phyloP scores from a whole-genome alignment of 352 stramenopile genomes.

The Hyaloperonospora arabidopsidis region DNA sequence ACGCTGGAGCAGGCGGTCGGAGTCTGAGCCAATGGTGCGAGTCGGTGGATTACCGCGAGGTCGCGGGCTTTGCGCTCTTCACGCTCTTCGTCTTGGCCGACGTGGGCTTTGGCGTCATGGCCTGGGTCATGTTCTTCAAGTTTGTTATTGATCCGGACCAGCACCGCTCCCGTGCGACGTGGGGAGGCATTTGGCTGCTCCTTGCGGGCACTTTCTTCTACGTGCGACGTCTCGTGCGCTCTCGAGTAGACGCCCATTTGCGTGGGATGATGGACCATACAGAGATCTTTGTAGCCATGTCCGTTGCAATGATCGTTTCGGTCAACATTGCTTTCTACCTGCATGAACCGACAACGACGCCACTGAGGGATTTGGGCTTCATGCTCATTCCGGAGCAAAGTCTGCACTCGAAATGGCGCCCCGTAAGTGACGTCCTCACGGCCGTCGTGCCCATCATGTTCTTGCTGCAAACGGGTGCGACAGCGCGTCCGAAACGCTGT shows the following conservation, averaged over 20 bases:
- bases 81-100: slow-evolving; percentile 35
- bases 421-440: slow-evolving; percentile 62
- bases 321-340: slow-evolving; percentile 72
- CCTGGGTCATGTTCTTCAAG: slow-evolving; percentile 63
- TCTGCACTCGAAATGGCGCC: slow-evolving; percentile 46
- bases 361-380: slow-evolving; percentile 66
- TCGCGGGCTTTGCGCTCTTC: slow-evolving; percentile 41
- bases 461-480: slow-evolving; percentile 42
- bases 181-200: slow-evolving; percentile 47
- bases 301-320: slow-evolving; percentile 55
- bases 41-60: slow-evolving; percentile 35
- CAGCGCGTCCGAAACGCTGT: slow-evolving; percentile 44
- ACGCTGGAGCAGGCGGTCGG: slow-evolving; percentile 14
- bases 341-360: slow-evolving; percentile 45
- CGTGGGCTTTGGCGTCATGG: slow-evolving; percentile 38
- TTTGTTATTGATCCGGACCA: slow-evolving; percentile 49
- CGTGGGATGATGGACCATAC: slow-evolving; percentile 42
- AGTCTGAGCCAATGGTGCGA: slow-evolving; percentile 24
- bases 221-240: slow-evolving; percentile 38
- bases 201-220: slow-evolving; percentile 41
- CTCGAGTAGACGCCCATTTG: slow-evolving; percentile 33
- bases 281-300: slow-evolving; percentile 63
- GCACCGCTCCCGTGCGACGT: slow-evolving; percentile 34
- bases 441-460: slow-evolving; percentile 51
- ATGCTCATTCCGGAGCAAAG: slow-evolving; percentile 63